Conservation (phyloP, 805 yeast species). For the Candida methanosorbosa region DNA sequence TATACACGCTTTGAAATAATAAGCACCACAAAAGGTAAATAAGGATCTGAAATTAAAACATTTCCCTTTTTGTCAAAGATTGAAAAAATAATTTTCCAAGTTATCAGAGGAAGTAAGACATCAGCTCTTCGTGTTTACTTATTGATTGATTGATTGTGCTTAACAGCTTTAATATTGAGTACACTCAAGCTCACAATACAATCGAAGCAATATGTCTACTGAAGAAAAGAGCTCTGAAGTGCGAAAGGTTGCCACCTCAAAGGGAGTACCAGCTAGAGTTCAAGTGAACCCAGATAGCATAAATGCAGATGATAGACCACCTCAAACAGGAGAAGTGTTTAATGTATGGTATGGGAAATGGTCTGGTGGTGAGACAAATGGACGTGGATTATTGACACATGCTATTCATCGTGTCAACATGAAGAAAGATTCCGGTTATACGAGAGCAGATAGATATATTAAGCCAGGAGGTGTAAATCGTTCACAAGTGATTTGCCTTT, state of each 20-base stretch:
- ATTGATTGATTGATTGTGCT: no score
- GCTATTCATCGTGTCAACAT: constrained; percentile 55
- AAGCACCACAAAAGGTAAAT: no score
- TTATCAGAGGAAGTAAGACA: no score
- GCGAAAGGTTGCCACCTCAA: not conserved
- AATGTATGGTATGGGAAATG: constrained; percentile 87
- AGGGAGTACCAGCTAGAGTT: constrained; percentile 51
- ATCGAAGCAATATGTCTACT: no score
- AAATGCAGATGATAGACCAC: constrained; percentile 53
- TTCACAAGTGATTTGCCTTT: constrained; percentile 55
- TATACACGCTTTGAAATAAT: no score
- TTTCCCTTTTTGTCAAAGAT: no score
- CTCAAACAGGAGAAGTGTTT: constrained; percentile 73
- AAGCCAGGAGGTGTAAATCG: constrained; percentile 18
- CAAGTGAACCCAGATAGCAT: constrained; percentile 62
- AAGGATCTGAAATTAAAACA: no score
- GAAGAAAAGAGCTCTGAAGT: no score
- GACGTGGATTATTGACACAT: constrained; percentile 27
- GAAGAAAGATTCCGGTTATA: constrained; percentile 62
- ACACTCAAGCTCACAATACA: no score
- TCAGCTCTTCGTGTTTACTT: no score
- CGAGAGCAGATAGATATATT: constrained; percentile 49
- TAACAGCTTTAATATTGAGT: no score
- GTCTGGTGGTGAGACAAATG: constrained; percentile 66
- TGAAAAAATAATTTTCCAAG: no score